Base-by-base conservation (phyloP, 208 protist genomes). In the Trypanosoma scelopori region DNA sequence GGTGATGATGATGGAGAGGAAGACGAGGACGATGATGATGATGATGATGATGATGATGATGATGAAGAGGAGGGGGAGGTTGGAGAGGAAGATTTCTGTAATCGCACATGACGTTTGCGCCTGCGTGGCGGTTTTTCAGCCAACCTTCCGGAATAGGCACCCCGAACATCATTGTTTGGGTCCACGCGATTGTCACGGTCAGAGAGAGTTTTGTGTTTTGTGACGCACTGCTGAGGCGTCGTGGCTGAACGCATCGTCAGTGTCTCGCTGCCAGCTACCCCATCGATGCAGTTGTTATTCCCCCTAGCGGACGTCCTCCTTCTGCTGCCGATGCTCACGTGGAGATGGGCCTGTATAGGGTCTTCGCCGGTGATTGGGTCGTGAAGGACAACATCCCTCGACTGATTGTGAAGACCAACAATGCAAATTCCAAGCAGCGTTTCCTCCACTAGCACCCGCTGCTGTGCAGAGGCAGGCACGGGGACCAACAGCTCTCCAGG, bases 351-450 rank as follows among this genome's bases (percentile, higher is more conserved):
- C 52, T 76, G 62, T 39, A 52, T 66, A 1, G 70, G 70, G 35
- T 76, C 70, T 50, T 76, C 70, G 39, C 70, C 74, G 1, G 55
- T 57, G 20, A 95, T 64, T 9, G 85, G 85, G 51, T 95, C 82
- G 5, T 81, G 85, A 20, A 92, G 60, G 22, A 79, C 74, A 12
- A 95, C 48, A 27, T 83, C 75, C n/a, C 89, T 81, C 1, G 71
- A 81, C 62, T 95, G 89, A 25, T 18, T 53, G 55, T 86, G 87
- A 23, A 95, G 69, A 3, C 89, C 89, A 5, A 92, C 73, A 7
- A 95, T 84, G 22, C 79, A 85, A 7, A 95, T 77, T 2, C 89
- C 89, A 1, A 95, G 69, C 52, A 90, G 69, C 55, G 82, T 81
- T 64, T 95, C 89, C 18, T 73, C 70, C 12, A 91, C 78, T 18